Base-by-base conservation (phyloP, 2,329 filamentous ascomycete species). In the Xylariales sp. region DNA sequence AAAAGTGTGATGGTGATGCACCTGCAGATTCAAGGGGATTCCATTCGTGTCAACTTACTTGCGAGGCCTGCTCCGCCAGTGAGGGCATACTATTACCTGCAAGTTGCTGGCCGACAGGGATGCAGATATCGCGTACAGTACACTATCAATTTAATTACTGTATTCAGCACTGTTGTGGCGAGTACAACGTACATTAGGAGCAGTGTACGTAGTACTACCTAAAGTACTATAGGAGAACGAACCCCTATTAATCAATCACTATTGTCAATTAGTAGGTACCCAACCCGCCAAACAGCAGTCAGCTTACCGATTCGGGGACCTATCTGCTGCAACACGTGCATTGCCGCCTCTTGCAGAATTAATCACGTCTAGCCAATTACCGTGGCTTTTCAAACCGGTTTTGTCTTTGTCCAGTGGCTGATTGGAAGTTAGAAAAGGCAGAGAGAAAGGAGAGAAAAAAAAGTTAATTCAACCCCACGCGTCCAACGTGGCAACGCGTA, bases 401-500 rank as follows among this genome's bases (percentile, higher is more conserved):
- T 30, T 30, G 18, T 18, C n/a, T 32, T 50, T 30, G 39, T 12
- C 32, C 3, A 39, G 34, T 23, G 39, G 9, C 53, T 55, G 41
- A 55, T 28, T 34, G 32, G 32, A 41, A 41, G 23, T 54, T 23
- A 28, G 16, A 61, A 34, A 32, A 36, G 10, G 16, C 16, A 41
- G 34, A 43, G 39, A 34, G 16, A 48, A 32, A 49, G 41, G 32
- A 28, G 4, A 36, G 14, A 30, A 48, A 56, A 50, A n/a, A 57
- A 64, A 45, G 39, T 18, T 41, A 36, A 30, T 34, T n/a, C 45
- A 48, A 48, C 50, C 50, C 54, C 41, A 56, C 54, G 54, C 54
- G 50, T 57, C 46, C 56, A 67, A 60, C 64, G 61, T 64, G 41
- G 65, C 65, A 60, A 60, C 65, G 49, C 61, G 50, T 64, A 60